Evolutionary conservation across 2,329 filamentous ascomycete species (phyloP).

Genomic region (Phyllosticta capitalensis): DNA sequence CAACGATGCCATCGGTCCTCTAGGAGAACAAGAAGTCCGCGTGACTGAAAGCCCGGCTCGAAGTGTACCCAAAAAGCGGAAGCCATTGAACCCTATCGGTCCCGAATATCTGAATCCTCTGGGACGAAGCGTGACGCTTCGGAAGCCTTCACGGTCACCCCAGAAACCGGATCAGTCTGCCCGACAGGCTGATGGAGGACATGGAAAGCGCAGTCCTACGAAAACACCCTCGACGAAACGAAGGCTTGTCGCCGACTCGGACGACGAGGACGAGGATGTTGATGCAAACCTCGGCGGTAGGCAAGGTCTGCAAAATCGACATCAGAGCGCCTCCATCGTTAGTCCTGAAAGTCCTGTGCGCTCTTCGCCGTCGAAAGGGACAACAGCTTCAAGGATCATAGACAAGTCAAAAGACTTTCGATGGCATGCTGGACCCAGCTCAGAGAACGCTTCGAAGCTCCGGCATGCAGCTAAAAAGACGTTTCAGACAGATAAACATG

Average conservation of each 20-base stretch:
- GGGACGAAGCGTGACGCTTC: not conserved
- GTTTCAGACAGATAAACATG: not conserved
- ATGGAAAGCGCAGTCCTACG: not conserved
- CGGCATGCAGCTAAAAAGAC: not conserved
- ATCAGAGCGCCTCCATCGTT: not conserved
- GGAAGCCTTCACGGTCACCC: constrained; percentile 7
- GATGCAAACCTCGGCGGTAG: not conserved
- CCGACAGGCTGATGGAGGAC: not conserved
- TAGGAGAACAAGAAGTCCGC: not conserved
- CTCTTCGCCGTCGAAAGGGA: not conserved
- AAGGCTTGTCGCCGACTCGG: constrained; percentile 7
- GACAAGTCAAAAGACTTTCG: constrained; percentile 2
- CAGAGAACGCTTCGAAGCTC: not conserved
- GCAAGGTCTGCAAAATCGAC: not conserved
- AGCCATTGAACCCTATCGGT: constrained; percentile 13
- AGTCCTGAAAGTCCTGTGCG: not conserved
- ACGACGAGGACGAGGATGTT: constrained; percentile 7
- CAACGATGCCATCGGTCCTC: not conserved
- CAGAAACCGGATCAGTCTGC: not conserved
- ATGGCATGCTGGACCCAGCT: constrained; percentile 1
- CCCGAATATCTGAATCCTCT: not conserved
- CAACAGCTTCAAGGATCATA: not conserved
- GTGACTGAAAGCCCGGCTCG: constrained; percentile 2
- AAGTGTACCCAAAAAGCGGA: not conserved
- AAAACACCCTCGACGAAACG: constrained; percentile 2